These are phyloP conservation scores for Saccharomycopsis oosterbeekiorum DNA, from an alignment of 805 yeast species.

Conservation along the genomic window DNA sequence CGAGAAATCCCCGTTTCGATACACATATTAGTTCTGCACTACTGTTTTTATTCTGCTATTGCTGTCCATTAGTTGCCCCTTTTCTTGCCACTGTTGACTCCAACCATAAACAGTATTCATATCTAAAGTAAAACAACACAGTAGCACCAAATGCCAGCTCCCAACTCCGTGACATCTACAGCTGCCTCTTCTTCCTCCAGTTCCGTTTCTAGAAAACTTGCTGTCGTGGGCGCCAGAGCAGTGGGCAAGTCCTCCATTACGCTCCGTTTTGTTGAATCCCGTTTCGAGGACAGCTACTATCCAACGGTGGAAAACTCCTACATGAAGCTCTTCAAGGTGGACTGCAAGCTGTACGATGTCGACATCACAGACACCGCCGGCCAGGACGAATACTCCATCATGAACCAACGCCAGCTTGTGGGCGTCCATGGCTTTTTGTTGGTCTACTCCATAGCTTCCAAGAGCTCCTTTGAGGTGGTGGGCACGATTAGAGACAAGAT, in stretches of 20 bases:
- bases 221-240: constrained; percentile 79
- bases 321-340: constrained; percentile 54
- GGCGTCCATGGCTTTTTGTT: constrained; percentile 79
- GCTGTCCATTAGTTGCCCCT: no score
- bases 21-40: no score
- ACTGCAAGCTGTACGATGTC: constrained; percentile 66
- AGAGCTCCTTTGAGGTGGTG: constrained; percentile 68
- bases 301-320: constrained; percentile 88
- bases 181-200: background rate
- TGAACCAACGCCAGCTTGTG: constrained; percentile 67
- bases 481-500: constrained; percentile 76
- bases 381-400: constrained; percentile 77
- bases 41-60: no score
- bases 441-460: constrained; percentile 72
- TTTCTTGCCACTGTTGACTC: no score
- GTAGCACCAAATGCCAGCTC: background rate
- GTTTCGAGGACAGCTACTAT: constrained; percentile 79
- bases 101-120: no score
- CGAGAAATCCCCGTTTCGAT: no score
- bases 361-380: constrained; percentile 92
- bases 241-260: constrained; percentile 85
- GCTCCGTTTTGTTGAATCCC: constrained; percentile 78
- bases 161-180: background rate
- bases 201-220: constrained; percentile 53
- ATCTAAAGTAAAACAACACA: no score